phyloP scores from a whole-genome alignment of 1,284 basidiomycete species.

The Chondrostereum purpureum region DNA sequence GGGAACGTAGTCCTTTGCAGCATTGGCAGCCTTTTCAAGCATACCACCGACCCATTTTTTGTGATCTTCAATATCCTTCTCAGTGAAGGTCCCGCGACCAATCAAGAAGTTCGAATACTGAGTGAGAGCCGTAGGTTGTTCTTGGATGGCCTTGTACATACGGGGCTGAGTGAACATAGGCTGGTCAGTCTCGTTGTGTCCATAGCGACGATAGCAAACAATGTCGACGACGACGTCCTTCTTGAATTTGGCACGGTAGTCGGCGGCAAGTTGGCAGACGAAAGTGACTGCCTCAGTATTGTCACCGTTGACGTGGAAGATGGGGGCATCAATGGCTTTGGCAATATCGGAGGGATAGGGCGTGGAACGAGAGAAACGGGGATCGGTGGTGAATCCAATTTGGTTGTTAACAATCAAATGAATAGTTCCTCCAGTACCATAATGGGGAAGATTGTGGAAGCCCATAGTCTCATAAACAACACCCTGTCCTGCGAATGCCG shows the following conservation, averaged over 20 bases:
- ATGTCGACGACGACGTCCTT: conserved; percentile 99
- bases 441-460: conserved; percentile 91
- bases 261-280: conserved; percentile 95
- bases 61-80: conserved; percentile 97
- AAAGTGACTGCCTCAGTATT: conserved; percentile 98
- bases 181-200: conserved; percentile 99
- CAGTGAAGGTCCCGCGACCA: conserved; percentile 90
- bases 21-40: conserved; percentile 90
- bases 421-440: conserved; percentile 97
- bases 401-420: conserved; percentile 99
- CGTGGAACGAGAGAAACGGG: conserved; percentile 94
- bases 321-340: conserved; percentile 97
- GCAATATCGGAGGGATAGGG: conserved; percentile 99
- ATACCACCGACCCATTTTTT: conserved; percentile 99
- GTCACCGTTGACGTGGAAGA: conserved; percentile 99
- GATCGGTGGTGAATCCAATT: conserved; percentile 99
- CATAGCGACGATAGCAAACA: conserved; percentile 97
- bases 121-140: conserved; percentile 88
- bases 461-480: conserved; percentile 99
- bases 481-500: conserved; percentile 98
- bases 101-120: conserved; percentile 91
- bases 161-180: conserved; percentile 98
- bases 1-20: conserved; percentile 91
- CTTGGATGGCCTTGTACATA: conserved; percentile 97
- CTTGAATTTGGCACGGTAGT: conserved; percentile 98